These are phyloP conservation scores for Apiotrichum domesticum DNA, from an alignment of 1,284 basidiomycete species.

Conservation along the genomic window DNA sequence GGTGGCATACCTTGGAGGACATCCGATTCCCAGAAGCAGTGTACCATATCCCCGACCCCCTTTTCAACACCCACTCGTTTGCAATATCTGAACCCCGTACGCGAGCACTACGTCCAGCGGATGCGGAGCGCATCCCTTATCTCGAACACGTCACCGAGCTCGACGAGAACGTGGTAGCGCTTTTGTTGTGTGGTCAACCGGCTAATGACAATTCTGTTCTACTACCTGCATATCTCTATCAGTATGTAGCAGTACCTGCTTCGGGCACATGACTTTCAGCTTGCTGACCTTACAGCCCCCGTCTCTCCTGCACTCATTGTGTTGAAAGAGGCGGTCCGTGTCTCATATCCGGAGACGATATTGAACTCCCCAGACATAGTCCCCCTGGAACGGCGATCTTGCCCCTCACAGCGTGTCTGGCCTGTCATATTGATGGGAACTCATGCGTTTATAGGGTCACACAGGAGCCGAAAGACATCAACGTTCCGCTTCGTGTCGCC, in stretches of 20 bases:
- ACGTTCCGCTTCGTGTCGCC: not conserved
- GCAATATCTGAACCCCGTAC: not conserved
- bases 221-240: not conserved
- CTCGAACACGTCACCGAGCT: not conserved
- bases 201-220: not conserved
- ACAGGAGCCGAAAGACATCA: not conserved
- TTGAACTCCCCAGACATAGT: not conserved
- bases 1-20: not conserved
- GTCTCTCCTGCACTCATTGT: not conserved
- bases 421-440: not conserved
- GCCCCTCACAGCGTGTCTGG: not conserved
- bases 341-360: not conserved
- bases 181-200: not conserved
- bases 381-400: not conserved
- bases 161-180: not conserved
- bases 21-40: not conserved
- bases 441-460: not conserved
- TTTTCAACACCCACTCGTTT: not conserved
- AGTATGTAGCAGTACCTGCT: not conserved
- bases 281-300: not conserved
- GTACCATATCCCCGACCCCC: not conserved
- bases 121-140: not conserved
- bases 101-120: not conserved
- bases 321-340: not conserved
- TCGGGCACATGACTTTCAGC: not conserved